Conservation (phyloP, 768 basidiomycete genomes). For the Auriscalpium vulgare region DNA sequence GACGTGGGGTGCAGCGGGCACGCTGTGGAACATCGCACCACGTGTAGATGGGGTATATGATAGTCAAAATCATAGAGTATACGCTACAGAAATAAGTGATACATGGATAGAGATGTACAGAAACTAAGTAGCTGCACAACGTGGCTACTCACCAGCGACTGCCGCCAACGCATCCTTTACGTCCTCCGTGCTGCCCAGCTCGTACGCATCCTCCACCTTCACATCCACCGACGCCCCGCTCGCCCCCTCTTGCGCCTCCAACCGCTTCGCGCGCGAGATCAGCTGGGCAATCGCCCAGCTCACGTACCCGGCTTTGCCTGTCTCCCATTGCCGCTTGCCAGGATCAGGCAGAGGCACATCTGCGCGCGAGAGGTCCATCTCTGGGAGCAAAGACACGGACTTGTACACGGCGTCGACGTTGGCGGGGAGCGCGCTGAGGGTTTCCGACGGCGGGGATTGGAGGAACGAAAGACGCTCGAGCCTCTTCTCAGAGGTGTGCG, state of each 20-base stretch:
- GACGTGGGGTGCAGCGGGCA: too few relatives aligned
- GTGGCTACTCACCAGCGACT: neutral
- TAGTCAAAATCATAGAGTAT: too few relatives aligned
- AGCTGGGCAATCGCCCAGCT: constrained; percentile 68
- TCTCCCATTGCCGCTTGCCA: constrained; percentile 74
- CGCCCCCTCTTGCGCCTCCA: constrained; percentile 7
- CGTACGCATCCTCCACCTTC: constrained; percentile 11
- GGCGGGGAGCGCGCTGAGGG: constrained; percentile 32
- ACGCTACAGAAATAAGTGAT: too few relatives aligned
- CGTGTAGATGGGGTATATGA: too few relatives aligned
- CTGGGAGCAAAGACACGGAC: constrained; percentile 41
- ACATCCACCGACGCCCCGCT: constrained; percentile 14
- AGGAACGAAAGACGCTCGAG: constrained; percentile 38
- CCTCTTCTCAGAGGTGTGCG: constrained; percentile 37
- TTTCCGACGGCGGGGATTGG: constrained; percentile 30
- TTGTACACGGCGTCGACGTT: constrained; percentile 38
- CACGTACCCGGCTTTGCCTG: constrained; percentile 62
- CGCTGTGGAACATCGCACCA: too few relatives aligned
- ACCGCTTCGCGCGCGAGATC: constrained; percentile 25
- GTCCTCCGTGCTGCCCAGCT: constrained; percentile 15
- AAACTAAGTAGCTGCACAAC: too few relatives aligned
- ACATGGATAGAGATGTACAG: too few relatives aligned
- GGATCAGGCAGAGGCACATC: constrained; percentile 33
- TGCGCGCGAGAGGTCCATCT: constrained; percentile 15
- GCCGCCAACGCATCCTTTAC: constrained; percentile 15